These are phyloP conservation scores for Macroventuria anomochaeta DNA, from an alignment of 2,329 filamentous ascomycete species.

Conservation along the genomic window DNA sequence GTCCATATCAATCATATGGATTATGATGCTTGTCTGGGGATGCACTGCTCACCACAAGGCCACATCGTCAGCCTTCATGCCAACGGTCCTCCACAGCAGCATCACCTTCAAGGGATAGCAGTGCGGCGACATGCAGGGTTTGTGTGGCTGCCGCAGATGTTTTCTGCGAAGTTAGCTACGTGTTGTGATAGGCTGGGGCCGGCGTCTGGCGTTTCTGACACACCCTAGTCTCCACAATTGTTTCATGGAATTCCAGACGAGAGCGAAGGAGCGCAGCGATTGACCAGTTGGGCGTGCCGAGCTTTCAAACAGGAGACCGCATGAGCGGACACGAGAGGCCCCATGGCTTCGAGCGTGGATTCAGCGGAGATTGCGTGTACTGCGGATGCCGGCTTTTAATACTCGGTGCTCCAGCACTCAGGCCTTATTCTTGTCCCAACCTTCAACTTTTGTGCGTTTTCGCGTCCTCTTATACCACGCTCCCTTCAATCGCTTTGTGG, in stretches of 20 bases:
- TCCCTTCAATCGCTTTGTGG: constrained; percentile 33
- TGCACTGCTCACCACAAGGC: background rate
- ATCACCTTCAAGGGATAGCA: constrained; percentile 21
- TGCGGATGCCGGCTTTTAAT: constrained; percentile 36
- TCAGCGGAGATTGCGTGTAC: constrained; percentile 37
- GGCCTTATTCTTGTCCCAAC: constrained; percentile 36
- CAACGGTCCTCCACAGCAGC: constrained; percentile 21
- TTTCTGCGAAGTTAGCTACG: constrained; percentile 20
- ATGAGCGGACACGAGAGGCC: constrained; percentile 26
- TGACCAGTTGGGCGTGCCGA: constrained; percentile 34
- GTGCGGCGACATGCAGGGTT: constrained; percentile 31
- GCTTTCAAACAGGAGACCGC: constrained; percentile 33
- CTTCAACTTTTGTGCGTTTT: constrained; percentile 34
- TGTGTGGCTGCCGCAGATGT: constrained; percentile 40
- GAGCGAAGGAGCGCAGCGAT: constrained; percentile 27
- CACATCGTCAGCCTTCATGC: constrained; percentile 6
- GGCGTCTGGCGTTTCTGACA: constrained; percentile 39
- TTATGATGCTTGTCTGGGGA: constrained; percentile 3
- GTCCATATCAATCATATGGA: background rate
- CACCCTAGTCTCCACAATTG: constrained; percentile 43
- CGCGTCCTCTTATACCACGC: constrained; percentile 30
- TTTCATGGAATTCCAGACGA: constrained; percentile 43
- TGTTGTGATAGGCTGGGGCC: constrained; percentile 6
- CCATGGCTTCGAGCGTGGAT: constrained; percentile 29
- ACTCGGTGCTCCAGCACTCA: constrained; percentile 26